Evolutionary conservation across 78 protist species (phyloP), one percentile per base, ranked within the genome.

Genomic region (Polysphondylium violaceum): DNA sequence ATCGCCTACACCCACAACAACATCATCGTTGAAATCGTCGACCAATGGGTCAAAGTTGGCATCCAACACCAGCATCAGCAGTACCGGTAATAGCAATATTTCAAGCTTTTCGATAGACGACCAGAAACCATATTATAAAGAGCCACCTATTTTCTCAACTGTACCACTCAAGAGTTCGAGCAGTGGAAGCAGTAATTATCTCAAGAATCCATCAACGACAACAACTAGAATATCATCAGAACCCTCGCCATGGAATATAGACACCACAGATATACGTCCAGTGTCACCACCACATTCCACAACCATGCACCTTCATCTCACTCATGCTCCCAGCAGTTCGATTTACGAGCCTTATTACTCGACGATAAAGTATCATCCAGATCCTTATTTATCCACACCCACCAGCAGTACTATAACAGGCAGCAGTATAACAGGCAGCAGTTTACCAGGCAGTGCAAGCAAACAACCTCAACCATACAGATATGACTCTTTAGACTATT

Each of bases 41-140:
- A 14, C 23, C 50, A 35, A 63, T 35, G 27, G 44, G 71, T 33
- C 36, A 31, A 33, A 27, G 25, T 14, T 0, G 19, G 0, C 27
- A 27, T 14, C 36, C 29, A 63, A 14, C 29, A 38, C 23, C 38
- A 40, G 4, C 17, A 65, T 33, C 35, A 65, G n/a, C 21, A 38
- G 44, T 25, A 67, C 23, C 19, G 17, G 14, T 9, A 67, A 19
- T 67, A 67, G 43, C 40, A 65, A n/a, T 38, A 67, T 35, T 67
- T 29, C 36, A 25, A 33, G 43, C 38, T 69, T 69, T 69, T 43
- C 76, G 43, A 69, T 69, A 23, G 76, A 69, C 17, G 76, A 69
- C 27, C n/a, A n/a, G n/a, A 69, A 69, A 43, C 76, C 76, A 29
- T 69, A 69, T 69, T 69, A 69, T 43, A 69, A 69, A 69, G 76